Base-by-base conservation (phyloP, 805 yeast species). In the Yarrowia deformans region DNA sequence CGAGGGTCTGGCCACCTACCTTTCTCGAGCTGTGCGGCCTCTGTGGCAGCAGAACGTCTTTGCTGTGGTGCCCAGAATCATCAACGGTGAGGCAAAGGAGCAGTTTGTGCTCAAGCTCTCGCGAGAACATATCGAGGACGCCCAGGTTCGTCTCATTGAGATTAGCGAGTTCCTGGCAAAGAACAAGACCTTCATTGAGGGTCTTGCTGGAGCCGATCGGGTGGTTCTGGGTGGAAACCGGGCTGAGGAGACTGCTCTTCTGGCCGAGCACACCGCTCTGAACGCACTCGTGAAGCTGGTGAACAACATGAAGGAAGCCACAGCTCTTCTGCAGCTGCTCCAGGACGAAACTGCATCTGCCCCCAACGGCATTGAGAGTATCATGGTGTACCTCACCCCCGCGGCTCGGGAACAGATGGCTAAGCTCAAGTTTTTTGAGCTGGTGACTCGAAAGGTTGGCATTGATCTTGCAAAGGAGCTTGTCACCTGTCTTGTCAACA, bases 251-350 rank as follows among this genome's bases (percentile, higher is more conserved):
- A 60, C 77, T 7, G 75, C 79, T 16, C 67, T 75, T 60, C 93
- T 95, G 78, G 97, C 97, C 0, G 99, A 95, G 77, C 93, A 91
- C 74, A 88, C 92, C 74, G 97, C 97, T 8, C 85, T 94, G 72
- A 87, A 88, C 35, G 87, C 97, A 0, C 80, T 95, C 46, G 82
- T 91, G 55, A 88, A 90, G 74, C 84, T 93, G 10, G 84, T 93
- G 69, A 86, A 85, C 68, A 87, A 91, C 8, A 87, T 92, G 78
- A 91, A 91, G 73, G 98, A 95, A 79, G 97, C 97, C 0, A 81
- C 94, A 40, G 92, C 98, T 1, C 95, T 95, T 76, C 81, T 95
- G 71, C 85, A 90, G 79, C 90, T 94, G 9, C 81, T 95, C 70
- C 83, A 88, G 71, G 96, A 92, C 73, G 97, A 93, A 75, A 77